Conservation (phyloP, 192 early-diverging fungal species). For the Geosiphon pyriformis region DNA sequence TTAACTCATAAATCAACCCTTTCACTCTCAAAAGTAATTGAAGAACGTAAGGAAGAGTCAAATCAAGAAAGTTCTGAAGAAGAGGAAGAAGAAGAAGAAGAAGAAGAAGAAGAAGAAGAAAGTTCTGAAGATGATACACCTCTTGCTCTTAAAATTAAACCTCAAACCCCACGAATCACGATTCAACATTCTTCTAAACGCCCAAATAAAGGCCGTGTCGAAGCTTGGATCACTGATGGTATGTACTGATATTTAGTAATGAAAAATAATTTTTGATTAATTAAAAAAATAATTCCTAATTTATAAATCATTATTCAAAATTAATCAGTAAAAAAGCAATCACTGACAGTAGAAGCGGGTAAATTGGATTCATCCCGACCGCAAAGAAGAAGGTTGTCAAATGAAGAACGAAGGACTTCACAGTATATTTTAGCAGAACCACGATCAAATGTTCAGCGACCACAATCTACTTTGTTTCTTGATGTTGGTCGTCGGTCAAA, state of each 20-base stretch:
- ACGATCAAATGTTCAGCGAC: too few species aligned
- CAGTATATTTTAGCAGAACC: too few species aligned
- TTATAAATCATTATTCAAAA: too few species aligned
- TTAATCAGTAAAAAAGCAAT: too few species aligned
- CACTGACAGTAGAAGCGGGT: too few species aligned
- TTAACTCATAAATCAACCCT: background rate
- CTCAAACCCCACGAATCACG: background rate
- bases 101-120: background rate
- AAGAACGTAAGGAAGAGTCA: background rate
- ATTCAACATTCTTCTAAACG: background rate
- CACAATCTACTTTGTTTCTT: too few species aligned
- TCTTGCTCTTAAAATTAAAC: background rate
- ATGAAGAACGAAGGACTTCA: too few species aligned
- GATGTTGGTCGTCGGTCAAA: too few species aligned
- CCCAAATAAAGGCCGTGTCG: background rate
- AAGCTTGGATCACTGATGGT: conserved; percentile 3
- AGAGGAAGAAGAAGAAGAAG: background rate
- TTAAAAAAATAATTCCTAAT: too few species aligned
- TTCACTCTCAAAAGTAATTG: background rate
- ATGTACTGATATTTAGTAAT: background rate
- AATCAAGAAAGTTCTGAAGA: background rate
- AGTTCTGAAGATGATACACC: conserved; percentile 3
- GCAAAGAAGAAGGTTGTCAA: too few species aligned
- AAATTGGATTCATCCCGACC: too few species aligned
- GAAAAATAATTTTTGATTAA: too few species aligned